A percentile compares a stretch with the other conserved stretches of the same genome.
Conservation (phyloP, 495 filamentous ascomycete genomes). For the Neurospora tetrasperma region DNA sequence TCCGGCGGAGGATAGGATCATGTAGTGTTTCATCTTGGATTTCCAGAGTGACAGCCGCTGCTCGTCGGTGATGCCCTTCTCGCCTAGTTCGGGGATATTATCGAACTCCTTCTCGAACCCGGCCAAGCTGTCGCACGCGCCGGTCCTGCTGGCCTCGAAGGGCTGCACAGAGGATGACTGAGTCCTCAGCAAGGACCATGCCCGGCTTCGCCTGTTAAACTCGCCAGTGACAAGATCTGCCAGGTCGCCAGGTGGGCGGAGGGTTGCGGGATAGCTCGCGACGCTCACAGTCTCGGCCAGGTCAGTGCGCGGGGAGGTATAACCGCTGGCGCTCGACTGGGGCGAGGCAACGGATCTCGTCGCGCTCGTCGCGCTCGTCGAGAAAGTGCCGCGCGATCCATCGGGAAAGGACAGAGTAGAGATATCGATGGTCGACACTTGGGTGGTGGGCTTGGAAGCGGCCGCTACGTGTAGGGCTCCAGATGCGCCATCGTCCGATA, state of each 20-base stretch:
- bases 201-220: slow-evolving; percentile 43
- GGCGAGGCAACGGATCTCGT: slow-evolving; percentile 27
- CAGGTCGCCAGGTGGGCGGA: slow-evolving; percentile 61
- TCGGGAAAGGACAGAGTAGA: slow-evolving; percentile 62
- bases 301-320: slow-evolving; percentile 34
- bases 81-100: slow-evolving; percentile 54
- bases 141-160: slow-evolving; percentile 37
- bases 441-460: slow-evolving; percentile 64
- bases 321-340: slow-evolving; percentile 17
- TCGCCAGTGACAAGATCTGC: slow-evolving; percentile 76
- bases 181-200: slow-evolving; percentile 48
- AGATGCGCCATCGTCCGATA: slow-evolving; percentile 14
- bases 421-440: slow-evolving; percentile 68
- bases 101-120: slow-evolving; percentile 73
- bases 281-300: slow-evolving; percentile 75
- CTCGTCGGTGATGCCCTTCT: slow-evolving; percentile 50
- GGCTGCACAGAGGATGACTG: slow-evolving; percentile 49
- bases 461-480: slow-evolving; percentile 29
- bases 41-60: slow-evolving; percentile 65
- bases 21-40: slow-evolving; percentile 86
- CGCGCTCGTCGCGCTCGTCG: slow-evolving; percentile 36
- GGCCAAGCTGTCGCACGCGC: slow-evolving; percentile 44
- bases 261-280: slow-evolving; percentile 67
- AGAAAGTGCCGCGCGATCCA: slow-evolving; percentile 49
- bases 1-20: slow-evolving; percentile 93